phyloP scores from a whole-genome alignment of 345 rosid genomes.

The Citrus sp. region DNA sequence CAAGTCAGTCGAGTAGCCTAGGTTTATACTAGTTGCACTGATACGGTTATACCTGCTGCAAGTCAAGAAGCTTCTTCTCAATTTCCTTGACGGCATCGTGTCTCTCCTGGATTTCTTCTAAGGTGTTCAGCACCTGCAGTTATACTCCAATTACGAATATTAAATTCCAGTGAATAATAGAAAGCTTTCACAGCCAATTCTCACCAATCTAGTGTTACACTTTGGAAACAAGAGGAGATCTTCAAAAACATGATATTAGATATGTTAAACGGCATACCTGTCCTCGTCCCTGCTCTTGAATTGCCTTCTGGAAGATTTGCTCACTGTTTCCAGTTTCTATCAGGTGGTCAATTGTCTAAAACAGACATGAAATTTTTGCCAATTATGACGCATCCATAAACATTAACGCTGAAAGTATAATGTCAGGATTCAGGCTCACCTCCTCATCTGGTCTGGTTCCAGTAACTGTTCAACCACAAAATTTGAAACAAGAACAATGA shows the following conservation, averaged over 20 bases:
- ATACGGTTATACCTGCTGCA: slow-evolving; percentile 61
- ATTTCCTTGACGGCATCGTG: slow-evolving; percentile 87
- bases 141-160: neutral
- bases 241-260: neutral
- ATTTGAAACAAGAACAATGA: slow-evolving; percentile 8
- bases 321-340: slow-evolving; percentile 95
- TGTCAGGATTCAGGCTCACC: slow-evolving; percentile 35
- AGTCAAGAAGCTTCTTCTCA: slow-evolving; percentile 86
- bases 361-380: slow-evolving; percentile 3
- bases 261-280: slow-evolving; percentile 42
- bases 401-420: slow-evolving; percentile 9
- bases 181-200: neutral
- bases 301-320: slow-evolving; percentile 88
- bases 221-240: neutral
- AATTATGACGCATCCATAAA: slow-evolving; percentile 22
- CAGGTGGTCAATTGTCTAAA: slow-evolving; percentile 75
- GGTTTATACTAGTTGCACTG: neutral
- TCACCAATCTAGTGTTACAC: neutral
- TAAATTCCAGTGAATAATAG: neutral
- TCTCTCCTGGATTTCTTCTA: slow-evolving; percentile 96
- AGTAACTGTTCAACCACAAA: slow-evolving; percentile 41
- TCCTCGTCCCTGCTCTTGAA: slow-evolving; percentile 91
- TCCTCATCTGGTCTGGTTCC: slow-evolving; percentile 70
- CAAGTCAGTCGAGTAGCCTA: neutral
- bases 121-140: slow-evolving; percentile 65